Evolutionary conservation across 768 basidiomycete species (phyloP).

Genomic region (Rhodotorula babjevae): DNA sequence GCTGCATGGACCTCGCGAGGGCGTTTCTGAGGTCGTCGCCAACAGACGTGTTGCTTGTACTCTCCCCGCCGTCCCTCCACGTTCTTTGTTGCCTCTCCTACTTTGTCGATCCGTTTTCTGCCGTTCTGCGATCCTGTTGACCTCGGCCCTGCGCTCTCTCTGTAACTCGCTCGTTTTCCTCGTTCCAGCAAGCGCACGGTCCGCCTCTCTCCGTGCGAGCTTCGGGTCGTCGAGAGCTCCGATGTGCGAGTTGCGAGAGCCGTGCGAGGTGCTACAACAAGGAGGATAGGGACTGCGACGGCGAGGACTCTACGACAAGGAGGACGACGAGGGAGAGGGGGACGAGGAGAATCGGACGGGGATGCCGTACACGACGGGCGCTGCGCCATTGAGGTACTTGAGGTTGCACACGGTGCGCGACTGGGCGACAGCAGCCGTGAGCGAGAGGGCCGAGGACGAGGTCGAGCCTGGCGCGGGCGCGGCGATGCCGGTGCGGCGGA

Average conservation of each 20-base stretch:
- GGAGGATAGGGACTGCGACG: not conserved
- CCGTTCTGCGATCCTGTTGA: not conserved
- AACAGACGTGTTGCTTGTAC: not conserved
- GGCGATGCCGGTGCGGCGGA: constrained; percentile 62
- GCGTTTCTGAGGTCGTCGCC: not conserved
- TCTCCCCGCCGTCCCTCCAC: not conserved
- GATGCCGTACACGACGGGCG: constrained; percentile 90
- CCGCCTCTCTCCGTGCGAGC: too few species aligned
- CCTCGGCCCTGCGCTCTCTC: not conserved
- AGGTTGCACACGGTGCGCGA: constrained; percentile 80
- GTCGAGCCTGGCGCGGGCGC: not conserved
- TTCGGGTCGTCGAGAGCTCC: too few species aligned
- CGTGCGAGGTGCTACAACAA: not conserved
- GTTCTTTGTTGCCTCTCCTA: not conserved
- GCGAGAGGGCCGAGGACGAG: constrained; percentile 40
- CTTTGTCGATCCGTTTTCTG: not conserved
- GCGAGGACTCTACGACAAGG: too few species aligned
- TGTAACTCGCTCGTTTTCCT: not conserved
- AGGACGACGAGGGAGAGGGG: not conserved
- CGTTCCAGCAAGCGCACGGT: too few species aligned
- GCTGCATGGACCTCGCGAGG: not conserved
- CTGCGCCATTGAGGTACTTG: constrained; percentile 88
- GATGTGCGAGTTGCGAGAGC: too few species aligned
- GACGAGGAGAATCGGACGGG: constrained; percentile 65
- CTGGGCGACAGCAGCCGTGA: constrained; percentile 71